A percentile compares a stretch with the other conserved stretches of the same genome.
These are phyloP conservation scores for Mycena rosella DNA, from an alignment of 768 basidiomycete genomes.

Conservation along the genomic window DNA sequence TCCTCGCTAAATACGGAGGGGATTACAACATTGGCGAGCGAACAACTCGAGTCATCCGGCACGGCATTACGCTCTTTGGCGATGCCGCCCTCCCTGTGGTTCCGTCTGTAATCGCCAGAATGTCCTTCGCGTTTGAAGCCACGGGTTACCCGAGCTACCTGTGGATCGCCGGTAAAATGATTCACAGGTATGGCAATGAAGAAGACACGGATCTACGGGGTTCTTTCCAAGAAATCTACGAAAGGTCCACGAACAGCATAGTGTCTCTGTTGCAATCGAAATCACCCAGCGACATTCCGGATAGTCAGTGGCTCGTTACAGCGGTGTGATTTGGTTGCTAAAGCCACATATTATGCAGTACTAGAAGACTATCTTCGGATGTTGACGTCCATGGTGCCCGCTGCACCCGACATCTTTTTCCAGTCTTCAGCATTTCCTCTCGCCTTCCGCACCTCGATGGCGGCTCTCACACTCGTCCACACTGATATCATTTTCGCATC, in stretches of 20 bases:
- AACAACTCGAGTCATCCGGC: conserved; percentile 84
- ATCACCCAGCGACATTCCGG: conserved; percentile 81
- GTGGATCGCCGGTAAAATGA: conserved; percentile 93
- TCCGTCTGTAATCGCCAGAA: conserved; percentile 77
- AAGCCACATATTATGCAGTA: conserved; percentile 61
- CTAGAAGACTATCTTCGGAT: conserved; percentile 95
- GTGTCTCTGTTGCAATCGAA: conserved; percentile 76
- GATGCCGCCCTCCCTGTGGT: conserved; percentile 73
- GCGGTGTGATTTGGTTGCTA: not conserved
- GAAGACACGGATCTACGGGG: conserved; percentile 66
- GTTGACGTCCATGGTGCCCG: conserved; percentile 74
- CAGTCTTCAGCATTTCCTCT: conserved; percentile 81
- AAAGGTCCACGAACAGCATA: conserved; percentile 80
- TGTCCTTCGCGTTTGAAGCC: conserved; percentile 82
- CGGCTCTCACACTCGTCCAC: conserved; percentile 85
- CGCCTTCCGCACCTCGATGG: conserved; percentile 81
- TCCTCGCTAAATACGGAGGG: conserved; percentile 83
- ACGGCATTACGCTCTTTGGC: conserved; percentile 87
- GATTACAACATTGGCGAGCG: conserved; percentile 86
- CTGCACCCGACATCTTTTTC: conserved; percentile 83
- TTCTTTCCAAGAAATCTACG: conserved; percentile 76
- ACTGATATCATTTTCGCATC: conserved; percentile 86
- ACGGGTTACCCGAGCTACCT: conserved; percentile 89
- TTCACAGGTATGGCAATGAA: conserved; percentile 81
- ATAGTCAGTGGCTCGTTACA: conserved; percentile 65